These are phyloP conservation scores for Incumbomyces delicatus DNA, from an alignment of 2,329 filamentous ascomycete species.

Conservation along the genomic window DNA sequence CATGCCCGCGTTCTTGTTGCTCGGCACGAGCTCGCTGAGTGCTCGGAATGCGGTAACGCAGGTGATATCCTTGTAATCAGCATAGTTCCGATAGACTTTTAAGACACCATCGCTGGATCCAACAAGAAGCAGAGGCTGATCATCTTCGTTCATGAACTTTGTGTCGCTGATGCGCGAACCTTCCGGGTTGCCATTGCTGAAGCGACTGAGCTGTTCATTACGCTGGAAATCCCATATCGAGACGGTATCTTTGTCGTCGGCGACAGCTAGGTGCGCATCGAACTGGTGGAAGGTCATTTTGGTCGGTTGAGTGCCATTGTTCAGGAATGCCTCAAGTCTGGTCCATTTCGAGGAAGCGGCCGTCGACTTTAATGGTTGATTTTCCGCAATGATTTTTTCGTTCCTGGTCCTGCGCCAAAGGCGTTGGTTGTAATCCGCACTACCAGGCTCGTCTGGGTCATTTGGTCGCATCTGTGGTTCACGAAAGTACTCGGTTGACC, in stretches of 20 bases:
- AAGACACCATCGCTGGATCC: conserved; percentile 92
- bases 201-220: conserved; percentile 64
- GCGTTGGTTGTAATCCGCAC: conserved; percentile 89
- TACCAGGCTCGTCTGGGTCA: conserved; percentile 92
- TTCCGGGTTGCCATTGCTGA: conserved; percentile 87
- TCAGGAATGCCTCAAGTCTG: conserved; percentile 69
- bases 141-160: conserved; percentile 96
- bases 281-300: conserved; percentile 98
- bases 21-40: conserved; percentile 84
- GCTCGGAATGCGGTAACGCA: conserved; percentile 87
- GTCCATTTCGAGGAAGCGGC: conserved; percentile 84
- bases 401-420: conserved; percentile 89
- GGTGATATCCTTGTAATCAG: conserved; percentile 64
- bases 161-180: conserved; percentile 90
- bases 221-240: conserved; percentile 88
- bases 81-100: conserved; percentile 87
- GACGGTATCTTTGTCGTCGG: conserved; percentile 72
- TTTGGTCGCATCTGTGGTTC: conserved; percentile 97
- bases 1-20: conserved; percentile 87
- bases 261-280: conserved; percentile 87
- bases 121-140: conserved; percentile 87
- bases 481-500: conserved; percentile 95
- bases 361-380: conserved; percentile 83
- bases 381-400: conserved; percentile 82
- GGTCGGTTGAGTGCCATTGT: conserved; percentile 78